phyloP scores from a whole-genome alignment of 2,329 filamentous ascomycete genomes.

The Cladosporium sp. region DNA sequence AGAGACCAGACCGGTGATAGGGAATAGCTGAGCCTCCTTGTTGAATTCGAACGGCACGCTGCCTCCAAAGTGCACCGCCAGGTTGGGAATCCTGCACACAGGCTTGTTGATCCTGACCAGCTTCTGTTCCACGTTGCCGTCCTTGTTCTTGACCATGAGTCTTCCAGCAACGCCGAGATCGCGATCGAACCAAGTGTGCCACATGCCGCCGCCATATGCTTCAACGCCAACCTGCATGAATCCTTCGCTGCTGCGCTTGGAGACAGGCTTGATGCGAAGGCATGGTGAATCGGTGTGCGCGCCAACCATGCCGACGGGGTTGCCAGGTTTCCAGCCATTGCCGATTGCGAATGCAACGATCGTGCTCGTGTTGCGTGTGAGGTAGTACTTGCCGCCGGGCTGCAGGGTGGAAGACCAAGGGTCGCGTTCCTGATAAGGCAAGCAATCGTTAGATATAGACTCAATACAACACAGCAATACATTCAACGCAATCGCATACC shows the following conservation, averaged over 20 bases:
- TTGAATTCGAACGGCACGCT: slow-evolving; percentile 87
- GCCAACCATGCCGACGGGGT: slow-evolving; percentile 88
- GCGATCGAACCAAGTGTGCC: slow-evolving; percentile 98
- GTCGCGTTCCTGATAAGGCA: slow-evolving; percentile 68
- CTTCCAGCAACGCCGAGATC: slow-evolving; percentile 89
- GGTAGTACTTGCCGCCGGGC: slow-evolving; percentile 92
- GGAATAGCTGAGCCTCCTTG: slow-evolving; percentile 94
- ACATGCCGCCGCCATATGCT: slow-evolving; percentile 93
- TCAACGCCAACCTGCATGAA: slow-evolving; percentile 95
- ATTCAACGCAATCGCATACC: slow-evolving; percentile 41
- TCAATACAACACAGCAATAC: not conserved
- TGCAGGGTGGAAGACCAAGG: slow-evolving; percentile 78
- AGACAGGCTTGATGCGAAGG: slow-evolving; percentile 89
- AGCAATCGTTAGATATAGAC: not conserved
- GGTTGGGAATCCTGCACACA: slow-evolving; percentile 85
- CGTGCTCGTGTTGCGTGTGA: slow-evolving; percentile 90
- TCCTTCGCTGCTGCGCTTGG: slow-evolving; percentile 81
- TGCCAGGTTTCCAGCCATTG: slow-evolving; percentile 86
- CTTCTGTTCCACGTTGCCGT: slow-evolving; percentile 76
- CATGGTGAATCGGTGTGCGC: slow-evolving; percentile 95
- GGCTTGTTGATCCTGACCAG: slow-evolving; percentile 89
- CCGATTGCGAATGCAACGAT: slow-evolving; percentile 92
- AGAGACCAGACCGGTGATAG: slow-evolving; percentile 83
- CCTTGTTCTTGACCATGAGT: slow-evolving; percentile 71
- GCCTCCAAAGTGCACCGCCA: slow-evolving; percentile 92